Base-by-base conservation (phyloP, 2,329 filamentous ascomycete species). In the Helminthosporium solani region DNA sequence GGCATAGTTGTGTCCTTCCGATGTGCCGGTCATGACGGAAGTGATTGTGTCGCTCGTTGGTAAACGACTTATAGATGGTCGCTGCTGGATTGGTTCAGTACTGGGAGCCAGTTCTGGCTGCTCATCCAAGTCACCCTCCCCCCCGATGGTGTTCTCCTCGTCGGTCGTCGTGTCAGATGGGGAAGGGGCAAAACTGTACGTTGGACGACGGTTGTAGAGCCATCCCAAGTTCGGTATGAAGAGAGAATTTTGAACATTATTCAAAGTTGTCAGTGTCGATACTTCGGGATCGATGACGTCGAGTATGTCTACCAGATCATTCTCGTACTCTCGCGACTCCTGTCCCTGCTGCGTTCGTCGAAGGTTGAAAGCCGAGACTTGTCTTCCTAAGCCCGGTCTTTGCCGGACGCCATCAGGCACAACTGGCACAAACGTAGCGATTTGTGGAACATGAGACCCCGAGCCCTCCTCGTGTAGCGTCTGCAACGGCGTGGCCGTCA, bases 211-310 rank as follows among this genome's bases (percentile, higher is more conserved):
- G 58, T 94, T 92, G 46, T 94, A 62, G 53, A 83, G 82, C 47
- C 78, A 75, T 25, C 89, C 89, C 21, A 95, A 75, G 54, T 90
- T 85, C 0, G 90, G 90, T 1, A 95, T 74, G 68, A 95, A 95
- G 2, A 95, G 80, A 0, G 89, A 94, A 66, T 95, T 95, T 63
- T 95, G 89, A n/a, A 95, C 85, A 61, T 95, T 95, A 40, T 88
- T 95, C 8, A 95, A 79, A 5, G 88, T 92, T 0, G 88, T 89
- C 5, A 95, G 74, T 0, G 89, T 88, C 20, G 88, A 83, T 2
- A 95, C 84, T 71, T 94, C 88, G 34, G 89, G 89, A 57, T 95
- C 89, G 52, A 88, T 78, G 33, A 86, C 79, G 70, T 88, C 85
- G 36, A 88, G 73, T 39, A 87, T 68, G 61, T 87, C 83, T 4